These are phyloP conservation scores for Cladophialophora immunda DNA, from an alignment of 2,329 filamentous ascomycete genomes.

Conservation along the genomic window DNA sequence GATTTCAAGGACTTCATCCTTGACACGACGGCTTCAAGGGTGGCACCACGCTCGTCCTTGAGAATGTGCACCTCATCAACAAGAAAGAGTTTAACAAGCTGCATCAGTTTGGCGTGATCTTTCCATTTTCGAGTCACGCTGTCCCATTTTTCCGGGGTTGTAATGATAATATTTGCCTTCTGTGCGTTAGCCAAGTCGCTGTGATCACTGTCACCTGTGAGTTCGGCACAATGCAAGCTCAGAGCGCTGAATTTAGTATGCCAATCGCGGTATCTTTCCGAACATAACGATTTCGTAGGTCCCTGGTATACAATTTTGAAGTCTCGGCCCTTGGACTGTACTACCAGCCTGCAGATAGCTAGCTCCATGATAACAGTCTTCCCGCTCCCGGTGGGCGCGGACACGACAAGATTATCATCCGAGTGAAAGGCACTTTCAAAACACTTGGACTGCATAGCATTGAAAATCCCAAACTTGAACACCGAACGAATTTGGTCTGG, in stretches of 20 bases:
- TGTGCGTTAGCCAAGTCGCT: constrained; percentile 73
- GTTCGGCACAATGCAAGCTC: constrained; percentile 74
- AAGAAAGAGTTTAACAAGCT: constrained; percentile 79
- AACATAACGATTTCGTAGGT: constrained; percentile 83
- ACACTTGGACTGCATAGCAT: constrained; percentile 83
- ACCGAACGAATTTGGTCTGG: constrained; percentile 74
- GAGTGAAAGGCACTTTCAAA: constrained; percentile 72
- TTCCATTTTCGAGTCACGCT: constrained; percentile 88
- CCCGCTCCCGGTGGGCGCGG: constrained; percentile 84
- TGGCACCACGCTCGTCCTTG: constrained; percentile 80
- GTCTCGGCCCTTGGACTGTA: constrained; percentile 62
- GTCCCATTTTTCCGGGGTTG: constrained; percentile 92
- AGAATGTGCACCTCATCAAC: constrained; percentile 91
- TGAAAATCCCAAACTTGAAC: constrained; percentile 79
- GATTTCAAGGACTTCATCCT: constrained; percentile 84
- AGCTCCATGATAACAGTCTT: constrained; percentile 85
- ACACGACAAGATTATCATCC: constrained; percentile 79
- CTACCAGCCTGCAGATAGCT: constrained; percentile 77
- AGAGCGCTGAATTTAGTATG: constrained; percentile 74
- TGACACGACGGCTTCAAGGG: constrained; percentile 82
- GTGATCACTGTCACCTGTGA: constrained; percentile 81
- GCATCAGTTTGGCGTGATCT: constrained; percentile 77
- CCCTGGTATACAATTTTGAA: constrained; percentile 88
- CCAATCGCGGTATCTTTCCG: constrained; percentile 81
- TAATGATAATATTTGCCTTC: constrained; percentile 81